These are phyloP conservation scores for Fraxinus pennsylvanica DNA, from an alignment of 257 asterid genomes.

Conservation along the genomic window DNA sequence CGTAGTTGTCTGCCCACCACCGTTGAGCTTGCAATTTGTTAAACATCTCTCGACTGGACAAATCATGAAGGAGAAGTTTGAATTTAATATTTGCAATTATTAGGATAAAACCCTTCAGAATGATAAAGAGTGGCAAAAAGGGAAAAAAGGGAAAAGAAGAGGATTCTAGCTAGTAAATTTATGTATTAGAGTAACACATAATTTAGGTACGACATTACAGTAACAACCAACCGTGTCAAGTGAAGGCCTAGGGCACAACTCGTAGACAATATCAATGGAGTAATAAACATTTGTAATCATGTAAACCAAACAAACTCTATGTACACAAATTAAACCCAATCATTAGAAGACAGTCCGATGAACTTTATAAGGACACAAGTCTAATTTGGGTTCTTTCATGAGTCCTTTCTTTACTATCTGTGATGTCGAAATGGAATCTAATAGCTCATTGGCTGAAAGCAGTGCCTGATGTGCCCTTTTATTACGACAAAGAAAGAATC, in stretches of 20 bases:
- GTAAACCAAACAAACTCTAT: neutral
- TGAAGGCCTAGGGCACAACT: neutral
- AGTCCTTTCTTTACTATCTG: too few relatives aligned
- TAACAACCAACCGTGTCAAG: too few relatives aligned
- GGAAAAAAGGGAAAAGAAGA: neutral
- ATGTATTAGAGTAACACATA: neutral
- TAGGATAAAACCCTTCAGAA: neutral
- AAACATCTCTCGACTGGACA: slow-evolving; percentile 81
- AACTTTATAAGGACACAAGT: too few relatives aligned
- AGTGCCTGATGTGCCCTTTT: too few relatives aligned
- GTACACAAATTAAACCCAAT: too few relatives aligned
- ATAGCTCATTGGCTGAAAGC: too few relatives aligned
- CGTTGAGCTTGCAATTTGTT: slow-evolving; percentile 89
- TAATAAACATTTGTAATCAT: too few relatives aligned
- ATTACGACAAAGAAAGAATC: too few relatives aligned
- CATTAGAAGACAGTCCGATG: too few relatives aligned
- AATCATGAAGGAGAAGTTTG: slow-evolving; percentile 30
- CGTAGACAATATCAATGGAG: neutral
- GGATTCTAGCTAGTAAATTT: neutral
- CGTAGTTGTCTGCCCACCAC: slow-evolving; percentile 94
- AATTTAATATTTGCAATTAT: slow-evolving; percentile 18
- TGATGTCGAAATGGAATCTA: too few relatives aligned
- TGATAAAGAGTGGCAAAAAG: neutral
- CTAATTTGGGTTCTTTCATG: too few relatives aligned
- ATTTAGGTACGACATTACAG: neutral